Evolutionary conservation across 306 rosid species (phyloP).

Genomic region (Ammopiptanthus mongolicus): DNA sequence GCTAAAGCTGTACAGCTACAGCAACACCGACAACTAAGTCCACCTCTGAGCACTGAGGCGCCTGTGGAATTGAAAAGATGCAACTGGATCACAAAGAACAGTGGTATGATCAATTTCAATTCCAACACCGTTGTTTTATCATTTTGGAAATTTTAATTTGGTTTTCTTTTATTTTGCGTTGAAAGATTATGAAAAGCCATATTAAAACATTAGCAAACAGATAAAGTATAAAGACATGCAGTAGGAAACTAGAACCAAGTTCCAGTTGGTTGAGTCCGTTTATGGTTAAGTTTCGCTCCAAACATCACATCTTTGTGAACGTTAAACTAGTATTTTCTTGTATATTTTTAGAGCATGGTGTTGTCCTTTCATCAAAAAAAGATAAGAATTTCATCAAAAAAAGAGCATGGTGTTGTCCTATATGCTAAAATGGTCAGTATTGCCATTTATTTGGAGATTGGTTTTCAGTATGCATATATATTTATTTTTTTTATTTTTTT

Average conservation of each 20-base stretch:
- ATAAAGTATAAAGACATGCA: background rate
- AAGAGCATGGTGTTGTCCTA: background rate
- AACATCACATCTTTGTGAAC: background rate
- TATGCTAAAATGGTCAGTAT: background rate
- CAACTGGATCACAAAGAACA: slow-evolving; percentile 77
- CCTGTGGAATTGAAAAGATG: slow-evolving; percentile 69
- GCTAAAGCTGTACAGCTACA: slow-evolving; percentile 38
- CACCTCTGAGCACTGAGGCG: background rate
- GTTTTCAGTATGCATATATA: background rate
- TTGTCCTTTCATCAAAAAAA: too few species aligned
- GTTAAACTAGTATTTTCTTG: background rate
- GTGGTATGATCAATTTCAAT: slow-evolving; percentile 48
- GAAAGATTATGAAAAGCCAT: background rate
- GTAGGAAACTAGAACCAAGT: background rate
- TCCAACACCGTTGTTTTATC: background rate
- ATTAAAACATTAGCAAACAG: background rate
- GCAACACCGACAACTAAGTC: slow-evolving; percentile 17
- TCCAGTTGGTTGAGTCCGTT: background rate
- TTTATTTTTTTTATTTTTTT: background rate
- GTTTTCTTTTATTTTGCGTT: background rate
- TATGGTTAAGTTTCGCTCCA: background rate
- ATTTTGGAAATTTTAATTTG: background rate
- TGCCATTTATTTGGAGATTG: background rate
- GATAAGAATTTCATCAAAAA: too few species aligned
- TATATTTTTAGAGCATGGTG: too few species aligned